These are phyloP conservation scores for Leucosporidium yakuticum DNA, from an alignment of 768 basidiomycete genomes.

Conservation along the genomic window DNA sequence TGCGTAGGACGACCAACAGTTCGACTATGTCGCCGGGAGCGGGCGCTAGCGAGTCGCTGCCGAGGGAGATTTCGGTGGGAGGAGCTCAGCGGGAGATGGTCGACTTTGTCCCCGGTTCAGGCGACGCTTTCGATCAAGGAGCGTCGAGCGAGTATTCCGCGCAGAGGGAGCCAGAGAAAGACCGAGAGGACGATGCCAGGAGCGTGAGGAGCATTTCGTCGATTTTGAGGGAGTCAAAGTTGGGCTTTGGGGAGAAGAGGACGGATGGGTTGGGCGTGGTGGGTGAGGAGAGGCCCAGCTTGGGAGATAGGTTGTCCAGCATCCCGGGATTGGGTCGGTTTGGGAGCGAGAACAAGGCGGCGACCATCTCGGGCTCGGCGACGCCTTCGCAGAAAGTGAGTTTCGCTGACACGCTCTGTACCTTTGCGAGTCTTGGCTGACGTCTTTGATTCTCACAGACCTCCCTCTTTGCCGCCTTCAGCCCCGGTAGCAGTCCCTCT, in stretches of 20 bases:
- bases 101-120: conserved; percentile 2
- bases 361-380: conserved; percentile 10
- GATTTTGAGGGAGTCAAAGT: conserved; percentile 13
- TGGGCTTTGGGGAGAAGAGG: conserved; percentile 1
- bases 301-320: conserved; percentile 74
- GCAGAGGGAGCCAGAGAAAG: background rate
- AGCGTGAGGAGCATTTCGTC: conserved; percentile 65
- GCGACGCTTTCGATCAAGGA: background rate
- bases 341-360: conserved; percentile 18
- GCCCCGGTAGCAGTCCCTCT: background rate
- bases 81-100: conserved; percentile 37
- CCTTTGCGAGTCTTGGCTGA: too few species aligned
- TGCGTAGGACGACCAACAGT: conserved; percentile 12
- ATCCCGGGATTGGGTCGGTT: conserved; percentile 54
- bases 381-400: conserved; percentile 14
- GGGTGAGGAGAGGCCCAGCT: conserved; percentile 55
- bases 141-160: background rate
- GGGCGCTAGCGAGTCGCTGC: background rate
- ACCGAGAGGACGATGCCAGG: conserved; percentile 52
- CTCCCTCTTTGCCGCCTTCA: conserved; percentile 12
- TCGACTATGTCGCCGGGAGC: conserved; percentile 5
- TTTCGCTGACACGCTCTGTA: background rate
- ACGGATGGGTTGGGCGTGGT: conserved; percentile 13
- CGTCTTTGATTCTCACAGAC: background rate
- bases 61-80: conserved; percentile 21